Base-by-base conservation (phyloP, 1,139 yeast genomes). In the Entelexis paramagnoliae region DNA sequence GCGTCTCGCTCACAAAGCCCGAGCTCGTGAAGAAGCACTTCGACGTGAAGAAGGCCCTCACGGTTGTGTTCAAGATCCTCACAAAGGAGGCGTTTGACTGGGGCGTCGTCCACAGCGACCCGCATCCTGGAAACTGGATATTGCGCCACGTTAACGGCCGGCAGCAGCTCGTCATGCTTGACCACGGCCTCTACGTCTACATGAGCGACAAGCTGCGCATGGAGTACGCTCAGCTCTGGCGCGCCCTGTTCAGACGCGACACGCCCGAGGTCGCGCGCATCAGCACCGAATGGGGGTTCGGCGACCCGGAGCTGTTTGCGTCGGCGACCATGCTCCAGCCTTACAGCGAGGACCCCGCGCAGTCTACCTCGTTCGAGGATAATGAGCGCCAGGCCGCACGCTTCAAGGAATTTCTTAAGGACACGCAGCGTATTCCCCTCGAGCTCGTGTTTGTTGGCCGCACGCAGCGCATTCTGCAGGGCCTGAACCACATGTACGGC, bases 71-170 rank as follows among this genome's bases (percentile, higher is more conserved):
- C 43, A 69, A 70, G 32, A 69, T 80, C 16, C 81, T 81, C 58
- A 80, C 85, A 8, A 75, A 77, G 54, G 89, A 82, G 68, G 80
- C 83, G 30, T 84, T 83, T 64, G 71, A 75, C 41, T 83, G 85
- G 77, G 93, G 93, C 8, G 72, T 78, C 55, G 80, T 84, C 16
- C 93, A 84, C 64, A 79, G 88, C 49, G 94, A 84, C 63, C 86
- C 91, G 7, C 94, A 84, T 62, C 93, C 93, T 1, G 94, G 94
- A 4, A 84, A 84, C 62, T 66, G 84, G 55, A 64, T 83, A 53
- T 77, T 80, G 2, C 67, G 87, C 41, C 46, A 48, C 10, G 62
- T 69, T 29, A 60, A 64, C 1, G 17, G 29, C 14, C 29, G 34
- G 17, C 72, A 72, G 10, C 67, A 69, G 45, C 67, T 83, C 51